phyloP scores from a whole-genome alignment of 192 early-diverging fungal genomes.

The Oehlia diaphana region DNA sequence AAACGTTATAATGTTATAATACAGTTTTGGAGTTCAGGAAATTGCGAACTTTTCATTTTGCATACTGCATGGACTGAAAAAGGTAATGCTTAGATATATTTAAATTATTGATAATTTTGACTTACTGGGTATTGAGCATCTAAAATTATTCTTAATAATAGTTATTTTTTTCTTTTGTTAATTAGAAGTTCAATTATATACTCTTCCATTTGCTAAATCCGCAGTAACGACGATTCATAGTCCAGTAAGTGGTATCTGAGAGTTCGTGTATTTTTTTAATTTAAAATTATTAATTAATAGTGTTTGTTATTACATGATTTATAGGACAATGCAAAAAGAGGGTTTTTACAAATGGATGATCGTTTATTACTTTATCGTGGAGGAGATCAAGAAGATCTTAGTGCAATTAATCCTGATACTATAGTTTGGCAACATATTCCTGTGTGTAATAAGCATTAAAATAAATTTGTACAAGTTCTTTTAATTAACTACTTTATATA shows the following conservation, averaged over 20 bases:
- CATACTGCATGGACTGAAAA: conserved; percentile 30
- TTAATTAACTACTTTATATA: neutral
- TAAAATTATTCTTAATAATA: neutral
- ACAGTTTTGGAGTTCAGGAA: conserved; percentile 75
- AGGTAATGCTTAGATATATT: conserved; percentile 3
- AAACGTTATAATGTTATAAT: neutral
- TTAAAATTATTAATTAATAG: neutral
- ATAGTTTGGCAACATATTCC: conserved; percentile 74
- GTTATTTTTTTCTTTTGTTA: neutral
- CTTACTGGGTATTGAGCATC: no score
- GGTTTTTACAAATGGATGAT: conserved; percentile 69
- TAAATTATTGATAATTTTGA: no score
- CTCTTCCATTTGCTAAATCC: conserved; percentile 59
- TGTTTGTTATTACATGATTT: neutral
- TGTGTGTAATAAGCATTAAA: conserved; percentile 37
- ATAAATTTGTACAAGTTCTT: neutral
- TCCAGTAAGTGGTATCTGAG: conserved; percentile 30
- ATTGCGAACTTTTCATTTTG: conserved; percentile 67
- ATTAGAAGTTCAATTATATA: conserved; percentile 43
- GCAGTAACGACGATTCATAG: conserved; percentile 44
- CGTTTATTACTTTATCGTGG: conserved; percentile 67
- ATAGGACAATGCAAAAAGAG: conserved; percentile 56
- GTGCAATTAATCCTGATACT: conserved; percentile 65
- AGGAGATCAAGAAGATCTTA: conserved; percentile 59
- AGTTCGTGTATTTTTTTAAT: neutral